Conservation (phyloP, 1,284 basidiomycete genomes). For the Sparassis latifolia region DNA sequence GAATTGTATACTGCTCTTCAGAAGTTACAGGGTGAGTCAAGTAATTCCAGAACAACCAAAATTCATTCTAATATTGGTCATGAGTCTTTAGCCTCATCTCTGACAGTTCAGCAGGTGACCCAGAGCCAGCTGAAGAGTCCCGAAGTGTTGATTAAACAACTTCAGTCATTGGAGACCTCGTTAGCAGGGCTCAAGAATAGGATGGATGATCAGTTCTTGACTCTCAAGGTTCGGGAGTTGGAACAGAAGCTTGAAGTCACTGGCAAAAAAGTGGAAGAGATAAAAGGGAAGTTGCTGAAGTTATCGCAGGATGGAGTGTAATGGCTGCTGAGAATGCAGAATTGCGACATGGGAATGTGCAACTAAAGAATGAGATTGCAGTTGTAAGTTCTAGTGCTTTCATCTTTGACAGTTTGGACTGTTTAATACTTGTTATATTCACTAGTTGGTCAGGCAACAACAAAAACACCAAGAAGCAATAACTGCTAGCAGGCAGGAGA, state of each 20-base stretch:
- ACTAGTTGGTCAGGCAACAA: slow-evolving; percentile 25
- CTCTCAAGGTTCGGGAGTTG: slow-evolving; percentile 1
- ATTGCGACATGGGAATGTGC: slow-evolving; percentile 17
- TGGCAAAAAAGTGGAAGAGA: slow-evolving; percentile 29
- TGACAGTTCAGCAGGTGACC: slow-evolving; percentile 12
- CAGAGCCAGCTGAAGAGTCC: slow-evolving; percentile 28
- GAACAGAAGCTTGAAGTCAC: slow-evolving; percentile 19
- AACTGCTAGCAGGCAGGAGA: slow-evolving; percentile 13
- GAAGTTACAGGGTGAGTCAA: neutral
- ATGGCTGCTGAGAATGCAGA: slow-evolving; percentile 22
- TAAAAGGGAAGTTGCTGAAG: slow-evolving; percentile 32
- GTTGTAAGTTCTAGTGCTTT: slow-evolving; percentile 17
- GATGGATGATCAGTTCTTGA: neutral
- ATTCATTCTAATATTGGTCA: slow-evolving; percentile 1
- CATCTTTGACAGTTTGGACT: neutral
- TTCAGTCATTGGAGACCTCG: neutral
- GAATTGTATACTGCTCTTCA: slow-evolving; percentile 15
- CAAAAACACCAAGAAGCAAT: slow-evolving; percentile 2
- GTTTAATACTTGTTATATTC: neutral
- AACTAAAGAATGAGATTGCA: slow-evolving; percentile 16
- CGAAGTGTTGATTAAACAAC: neutral
- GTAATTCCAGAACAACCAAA: neutral
- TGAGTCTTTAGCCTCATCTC: slow-evolving; percentile 7
- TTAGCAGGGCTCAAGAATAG: neutral
- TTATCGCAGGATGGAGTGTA: slow-evolving; percentile 27